These are phyloP conservation scores for Radiomyces spectabilis DNA, from an alignment of 192 early-diverging fungal species.

Conservation along the genomic window DNA sequence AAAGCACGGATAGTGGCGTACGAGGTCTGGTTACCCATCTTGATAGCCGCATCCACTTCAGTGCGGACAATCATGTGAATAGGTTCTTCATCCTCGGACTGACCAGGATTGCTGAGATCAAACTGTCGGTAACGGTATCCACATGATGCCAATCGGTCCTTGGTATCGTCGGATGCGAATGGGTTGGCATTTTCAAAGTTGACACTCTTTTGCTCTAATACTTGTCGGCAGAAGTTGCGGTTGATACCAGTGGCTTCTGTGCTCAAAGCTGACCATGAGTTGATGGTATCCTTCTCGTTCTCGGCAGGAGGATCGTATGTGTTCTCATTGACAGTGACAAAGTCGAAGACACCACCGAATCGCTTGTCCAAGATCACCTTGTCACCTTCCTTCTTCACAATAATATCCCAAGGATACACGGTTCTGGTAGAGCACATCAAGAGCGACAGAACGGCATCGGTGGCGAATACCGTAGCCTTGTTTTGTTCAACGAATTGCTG, in stretches of 20 bases:
- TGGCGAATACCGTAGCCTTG: slow-evolving; percentile 73
- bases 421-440: slow-evolving; percentile 90
- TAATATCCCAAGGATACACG: slow-evolving; percentile 94
- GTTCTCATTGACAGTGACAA: slow-evolving; percentile 93
- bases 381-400: slow-evolving; percentile 75
- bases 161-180: slow-evolving; percentile 46
- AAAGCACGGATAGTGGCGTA: slow-evolving; percentile 72
- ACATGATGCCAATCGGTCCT: slow-evolving; percentile 47
- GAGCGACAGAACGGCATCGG: slow-evolving; percentile 81
- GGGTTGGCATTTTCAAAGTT: slow-evolving; percentile 69
- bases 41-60: slow-evolving; percentile 76
- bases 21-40: slow-evolving; percentile 37
- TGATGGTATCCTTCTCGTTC: slow-evolving; percentile 84
- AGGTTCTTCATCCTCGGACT: slow-evolving; percentile 44
- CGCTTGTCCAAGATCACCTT: slow-evolving; percentile 92
- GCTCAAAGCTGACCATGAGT: slow-evolving; percentile 79
- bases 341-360: slow-evolving; percentile 72
- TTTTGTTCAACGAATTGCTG: slow-evolving; percentile 37
- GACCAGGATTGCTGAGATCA: slow-evolving; percentile 50
- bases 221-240: slow-evolving; percentile 78
- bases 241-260: slow-evolving; percentile 84
- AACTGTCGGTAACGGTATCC: slow-evolving; percentile 89
- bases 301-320: slow-evolving; percentile 87
- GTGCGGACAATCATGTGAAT: slow-evolving; percentile 81
- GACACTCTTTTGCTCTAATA: slow-evolving; percentile 44